A percentile compares a stretch with the other conserved stretches of the same genome.
These are phyloP conservation scores for Musa balbisiana DNA, from an alignment of 202 grass and related monocot genomes.

Conservation along the genomic window DNA sequence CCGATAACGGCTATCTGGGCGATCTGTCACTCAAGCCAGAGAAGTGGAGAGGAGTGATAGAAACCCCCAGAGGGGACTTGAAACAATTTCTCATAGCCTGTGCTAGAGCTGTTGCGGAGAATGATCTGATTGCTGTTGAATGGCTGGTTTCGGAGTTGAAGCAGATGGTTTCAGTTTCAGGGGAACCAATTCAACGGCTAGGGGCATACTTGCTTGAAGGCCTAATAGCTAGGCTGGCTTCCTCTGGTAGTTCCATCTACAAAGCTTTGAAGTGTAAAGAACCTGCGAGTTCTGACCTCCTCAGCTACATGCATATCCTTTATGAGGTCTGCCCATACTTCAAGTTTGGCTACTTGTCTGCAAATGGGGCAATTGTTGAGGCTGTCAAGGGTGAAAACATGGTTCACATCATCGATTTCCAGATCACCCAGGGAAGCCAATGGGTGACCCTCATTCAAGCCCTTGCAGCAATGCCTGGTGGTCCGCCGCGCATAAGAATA, in stretches of 20 bases:
- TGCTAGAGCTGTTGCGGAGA: conserved; percentile 57
- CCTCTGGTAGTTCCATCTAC: conserved; percentile 67
- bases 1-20: neutral
- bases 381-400: conserved; percentile 61
- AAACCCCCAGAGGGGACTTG: conserved; percentile 50
- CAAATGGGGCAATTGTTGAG: conserved; percentile 77
- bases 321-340: conserved; percentile 83
- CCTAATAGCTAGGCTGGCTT: conserved; percentile 53
- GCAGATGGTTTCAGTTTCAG: conserved; percentile 72
- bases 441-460: conserved; percentile 71
- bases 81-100: conserved; percentile 62
- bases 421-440: conserved; percentile 85
- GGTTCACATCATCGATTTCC: conserved; percentile 88
- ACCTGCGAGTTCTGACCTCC: conserved; percentile 58
- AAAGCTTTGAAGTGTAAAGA: conserved; percentile 86
- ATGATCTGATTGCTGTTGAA: conserved; percentile 35
- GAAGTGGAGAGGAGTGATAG: conserved; percentile 57
- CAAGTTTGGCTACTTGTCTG: conserved; percentile 88
- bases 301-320: conserved; percentile 84
- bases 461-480: conserved; percentile 41
- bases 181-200: conserved; percentile 70
- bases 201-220: conserved; percentile 94
- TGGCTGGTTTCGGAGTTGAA: conserved; percentile 55
- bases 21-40: neutral
- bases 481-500: conserved; percentile 51